Evolutionary conservation across 768 basidiomycete genomes (phyloP).

Genomic region (Mycena galopus): DNA sequence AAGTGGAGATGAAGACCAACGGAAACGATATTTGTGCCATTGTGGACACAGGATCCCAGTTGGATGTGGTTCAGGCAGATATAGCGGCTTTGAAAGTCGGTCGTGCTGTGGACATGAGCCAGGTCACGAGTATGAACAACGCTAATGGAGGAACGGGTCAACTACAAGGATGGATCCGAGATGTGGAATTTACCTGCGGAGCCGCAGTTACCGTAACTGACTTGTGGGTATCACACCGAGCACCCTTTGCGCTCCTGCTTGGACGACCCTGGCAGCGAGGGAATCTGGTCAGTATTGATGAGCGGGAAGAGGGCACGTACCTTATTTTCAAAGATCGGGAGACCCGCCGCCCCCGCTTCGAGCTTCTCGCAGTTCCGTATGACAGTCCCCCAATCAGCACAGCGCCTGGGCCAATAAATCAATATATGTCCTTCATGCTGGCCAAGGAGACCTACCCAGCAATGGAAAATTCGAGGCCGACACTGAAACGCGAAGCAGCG

Average conservation of each 20-base stretch:
- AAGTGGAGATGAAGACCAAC: constrained; percentile 28
- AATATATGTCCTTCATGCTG: too few species aligned
- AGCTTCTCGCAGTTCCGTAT: constrained; percentile 28
- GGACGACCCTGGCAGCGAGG: constrained; percentile 43
- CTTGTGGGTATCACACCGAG: constrained; percentile 36
- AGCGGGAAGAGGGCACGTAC: constrained; percentile 43
- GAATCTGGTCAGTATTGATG: constrained; percentile 43
- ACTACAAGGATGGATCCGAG: constrained; percentile 37
- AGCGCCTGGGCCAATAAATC: too few species aligned
- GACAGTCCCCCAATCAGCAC: neutral
- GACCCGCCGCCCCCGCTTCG: constrained; percentile 11
- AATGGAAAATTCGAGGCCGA: too few species aligned
- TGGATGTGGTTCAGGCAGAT: too few species aligned
- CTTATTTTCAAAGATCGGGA: constrained; percentile 39
- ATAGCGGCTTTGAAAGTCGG: too few species aligned
- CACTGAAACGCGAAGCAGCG: too few species aligned
- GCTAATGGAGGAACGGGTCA: constrained; percentile 44
- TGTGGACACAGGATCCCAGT: too few species aligned
- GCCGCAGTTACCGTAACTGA: constrained; percentile 35
- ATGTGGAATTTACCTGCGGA: constrained; percentile 41
- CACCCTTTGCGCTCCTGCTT: constrained; percentile 38
- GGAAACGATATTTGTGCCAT: constrained; percentile 18
- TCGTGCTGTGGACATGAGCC: too few species aligned
- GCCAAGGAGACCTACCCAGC: too few species aligned
- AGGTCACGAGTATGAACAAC: too few species aligned